Percentiles rank a stretch among this genome's conserved stretches.
These are phyloP conservation scores for Penicillium sp. DNA, from an alignment of 2,329 filamentous ascomycete genomes.

Conservation along the genomic window DNA sequence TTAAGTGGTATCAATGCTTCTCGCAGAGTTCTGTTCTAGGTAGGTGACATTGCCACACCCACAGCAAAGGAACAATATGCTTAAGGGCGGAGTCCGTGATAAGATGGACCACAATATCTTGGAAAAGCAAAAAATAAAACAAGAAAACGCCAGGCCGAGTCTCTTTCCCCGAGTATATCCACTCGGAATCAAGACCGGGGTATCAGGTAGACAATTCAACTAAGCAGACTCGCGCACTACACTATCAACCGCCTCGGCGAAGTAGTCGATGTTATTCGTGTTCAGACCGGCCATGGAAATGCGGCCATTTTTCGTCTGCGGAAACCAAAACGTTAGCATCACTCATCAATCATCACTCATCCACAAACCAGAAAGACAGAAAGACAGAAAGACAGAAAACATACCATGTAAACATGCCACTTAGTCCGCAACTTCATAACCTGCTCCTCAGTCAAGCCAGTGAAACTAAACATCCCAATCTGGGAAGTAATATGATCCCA, in stretches of 20 bases:
- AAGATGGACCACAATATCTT: neutral
- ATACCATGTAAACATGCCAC: slow-evolving; percentile 51
- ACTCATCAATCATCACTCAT: too few species aligned
- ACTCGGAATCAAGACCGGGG: neutral
- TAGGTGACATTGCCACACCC: too few species aligned
- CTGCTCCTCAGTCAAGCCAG: slow-evolving; percentile 50
- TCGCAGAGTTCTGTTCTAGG: too few species aligned
- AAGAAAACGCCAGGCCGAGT: slow-evolving; percentile 10
- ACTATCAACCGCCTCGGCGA: slow-evolving; percentile 82
- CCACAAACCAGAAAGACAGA: neutral
- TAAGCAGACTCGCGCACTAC: slow-evolving; percentile 57
- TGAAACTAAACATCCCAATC: slow-evolving; percentile 98
- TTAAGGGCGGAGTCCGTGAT: neutral
- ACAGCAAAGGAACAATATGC: neutral
- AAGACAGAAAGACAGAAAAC: slow-evolving; percentile 13
- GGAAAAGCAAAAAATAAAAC: slow-evolving; percentile 7
- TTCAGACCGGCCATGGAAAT: slow-evolving; percentile 99
- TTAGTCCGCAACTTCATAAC: slow-evolving; percentile 47
- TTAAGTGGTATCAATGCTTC: too few species aligned
- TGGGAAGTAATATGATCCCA: slow-evolving; percentile 99
- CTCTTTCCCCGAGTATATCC: neutral
- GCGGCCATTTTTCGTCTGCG: slow-evolving; percentile 83
- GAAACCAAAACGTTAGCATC: neutral
- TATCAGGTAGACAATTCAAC: slow-evolving; percentile 7
- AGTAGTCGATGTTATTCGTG: slow-evolving; percentile 85